Conservation (phyloP, 1,139 yeast genomes). For the Yamadazyma triangularis region DNA sequence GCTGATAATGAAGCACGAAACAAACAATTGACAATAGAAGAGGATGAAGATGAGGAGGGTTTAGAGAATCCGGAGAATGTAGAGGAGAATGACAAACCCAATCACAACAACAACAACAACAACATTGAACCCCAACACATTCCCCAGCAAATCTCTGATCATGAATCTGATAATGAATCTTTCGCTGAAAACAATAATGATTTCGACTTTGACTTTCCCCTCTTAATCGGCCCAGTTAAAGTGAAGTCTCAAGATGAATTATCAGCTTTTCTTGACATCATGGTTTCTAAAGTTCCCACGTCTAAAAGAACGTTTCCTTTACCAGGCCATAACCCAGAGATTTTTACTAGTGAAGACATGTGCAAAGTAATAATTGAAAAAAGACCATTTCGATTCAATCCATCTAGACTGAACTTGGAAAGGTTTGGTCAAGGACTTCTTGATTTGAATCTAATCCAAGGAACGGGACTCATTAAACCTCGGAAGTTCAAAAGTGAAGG, state of each 20-base stretch:
- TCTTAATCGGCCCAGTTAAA: slow-evolving; percentile 25
- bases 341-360: slow-evolving; percentile 37
- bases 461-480: slow-evolving; percentile 29
- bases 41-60: too few species aligned
- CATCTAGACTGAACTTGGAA: slow-evolving; percentile 37
- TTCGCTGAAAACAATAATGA: slow-evolving; percentile 3
- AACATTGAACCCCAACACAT: background rate
- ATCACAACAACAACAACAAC: too few species aligned
- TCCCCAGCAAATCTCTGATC: slow-evolving; percentile 3
- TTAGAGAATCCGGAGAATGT: too few species aligned
- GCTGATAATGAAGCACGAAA: slow-evolving; percentile 11
- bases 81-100: background rate
- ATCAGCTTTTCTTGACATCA: slow-evolving; percentile 17
- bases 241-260: slow-evolving; percentile 19
- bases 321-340: slow-evolving; percentile 39
- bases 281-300: slow-evolving; percentile 24
- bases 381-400: slow-evolving; percentile 32
- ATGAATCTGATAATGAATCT: slow-evolving; percentile 2
- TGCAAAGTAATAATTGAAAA: slow-evolving; percentile 23
- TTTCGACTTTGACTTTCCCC: slow-evolving; percentile 26
- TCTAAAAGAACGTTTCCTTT: slow-evolving; percentile 32
- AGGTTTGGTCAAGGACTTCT: slow-evolving; percentile 40
- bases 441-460: slow-evolving; percentile 30
- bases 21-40: background rate
- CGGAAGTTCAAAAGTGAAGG: slow-evolving; percentile 40